Evolutionary conservation across 805 yeast genomes (phyloP), one percentile per base, ranked within the genome.

Genomic region (Dipodascus albidus): DNA sequence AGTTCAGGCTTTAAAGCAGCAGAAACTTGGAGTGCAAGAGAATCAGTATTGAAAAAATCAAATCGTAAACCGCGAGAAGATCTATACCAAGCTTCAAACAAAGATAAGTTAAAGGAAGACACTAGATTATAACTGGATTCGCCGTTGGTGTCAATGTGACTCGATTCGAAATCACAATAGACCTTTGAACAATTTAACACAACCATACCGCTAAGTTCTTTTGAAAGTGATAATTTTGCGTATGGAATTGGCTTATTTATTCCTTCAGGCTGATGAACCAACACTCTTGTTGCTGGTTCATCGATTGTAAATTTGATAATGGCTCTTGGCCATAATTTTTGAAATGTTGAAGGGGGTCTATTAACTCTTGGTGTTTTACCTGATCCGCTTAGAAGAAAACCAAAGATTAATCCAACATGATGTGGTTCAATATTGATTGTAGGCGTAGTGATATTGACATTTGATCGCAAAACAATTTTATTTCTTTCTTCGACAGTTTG

Each of bases 381-480:
- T 23, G 17, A 47, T 23, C 35, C 50, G 8, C 51, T 23, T 35
- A 33, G 20, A 0, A 59, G 38, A 15, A 62, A 58, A 44, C 59
- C 58, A 48, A 67, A 52, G n/a, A 70, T 52, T 1, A 64, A 47
- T 0, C 71, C 67, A 17, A 70, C 54, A 51, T 69, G 71, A 23
- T 62, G 60, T 15, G 71, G 61, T 50, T 65, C 69, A 8, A 71
- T 51, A 47, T 71, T 68, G n/a, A 71, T 52, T 6, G 70, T 68
- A 1, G 75, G 75, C 1, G 70, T 62, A 21, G 66, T 57, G 48
- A 72, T 54, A 20, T 65, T 59, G 52, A 68, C 55, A 48, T 64
- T 61, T 11, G 70, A 67, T 8, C 66, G 58, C 20, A 69, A 48
- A 20, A 60, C 48, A 33, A 64, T 59, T 20, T 62, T 60, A 47